phyloP scores from a whole-genome alignment of 2,329 filamentous ascomycete genomes.

The Aciculosporium take region DNA sequence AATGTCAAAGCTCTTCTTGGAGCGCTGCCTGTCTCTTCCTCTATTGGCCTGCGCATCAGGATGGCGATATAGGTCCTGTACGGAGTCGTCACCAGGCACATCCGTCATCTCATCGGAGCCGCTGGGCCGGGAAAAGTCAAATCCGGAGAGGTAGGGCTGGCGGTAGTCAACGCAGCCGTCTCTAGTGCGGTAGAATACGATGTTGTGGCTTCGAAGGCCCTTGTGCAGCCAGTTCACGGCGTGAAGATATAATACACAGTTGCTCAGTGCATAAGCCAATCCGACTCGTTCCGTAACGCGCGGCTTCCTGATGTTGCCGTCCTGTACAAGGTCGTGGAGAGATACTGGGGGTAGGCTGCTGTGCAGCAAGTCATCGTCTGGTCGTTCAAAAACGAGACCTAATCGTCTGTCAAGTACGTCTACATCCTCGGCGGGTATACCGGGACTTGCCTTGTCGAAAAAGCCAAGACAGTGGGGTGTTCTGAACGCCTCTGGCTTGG shows the following conservation, averaged over 20 bases:
- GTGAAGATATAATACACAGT: constrained; percentile 40
- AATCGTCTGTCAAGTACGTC: constrained; percentile 29
- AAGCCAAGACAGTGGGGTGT: constrained; percentile 37
- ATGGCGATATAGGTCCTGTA: constrained; percentile 37
- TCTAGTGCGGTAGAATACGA: constrained; percentile 32
- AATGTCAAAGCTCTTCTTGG: constrained; percentile 36
- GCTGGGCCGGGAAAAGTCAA: constrained; percentile 39
- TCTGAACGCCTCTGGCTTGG: constrained; percentile 34
- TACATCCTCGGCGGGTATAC: constrained; percentile 22
- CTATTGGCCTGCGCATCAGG: constrained; percentile 26
- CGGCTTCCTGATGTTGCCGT: constrained; percentile 24
- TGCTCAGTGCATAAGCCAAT: constrained; percentile 36
- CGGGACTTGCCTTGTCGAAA: constrained; percentile 29
- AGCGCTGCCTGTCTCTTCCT: constrained; percentile 19
- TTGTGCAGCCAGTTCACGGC: constrained; percentile 45
- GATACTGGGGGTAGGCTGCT: constrained; percentile 28
- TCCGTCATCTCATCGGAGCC: constrained; percentile 36
- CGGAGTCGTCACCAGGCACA: constrained; percentile 27
- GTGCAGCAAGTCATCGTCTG: constrained; percentile 21
- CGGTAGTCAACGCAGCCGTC: constrained; percentile 21
- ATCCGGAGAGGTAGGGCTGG: constrained; percentile 34
- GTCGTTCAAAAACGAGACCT: constrained; percentile 40
- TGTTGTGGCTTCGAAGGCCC: constrained; percentile 37
- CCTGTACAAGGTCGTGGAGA: constrained; percentile 30
- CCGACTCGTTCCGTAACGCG: constrained; percentile 35